Evolutionary conservation across 345 rosid genomes (phyloP), one percentile per base, ranked within the genome.

Genomic region (Salix viminalis): DNA sequence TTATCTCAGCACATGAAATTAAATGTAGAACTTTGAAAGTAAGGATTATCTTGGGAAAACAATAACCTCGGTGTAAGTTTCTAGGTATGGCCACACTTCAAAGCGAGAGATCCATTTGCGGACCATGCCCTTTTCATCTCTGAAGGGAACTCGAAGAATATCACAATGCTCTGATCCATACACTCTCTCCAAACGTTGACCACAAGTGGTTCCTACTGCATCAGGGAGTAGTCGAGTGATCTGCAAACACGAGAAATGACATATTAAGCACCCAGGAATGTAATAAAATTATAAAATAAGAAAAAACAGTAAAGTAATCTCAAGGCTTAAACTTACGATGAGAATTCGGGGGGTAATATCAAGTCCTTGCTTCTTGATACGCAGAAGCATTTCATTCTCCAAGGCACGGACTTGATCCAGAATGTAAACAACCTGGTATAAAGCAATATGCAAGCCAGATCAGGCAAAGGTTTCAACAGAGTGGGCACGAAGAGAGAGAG

Each of bases 11-110:
- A 23, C 41, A 23, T 30, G 52, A 65, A 28, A 18, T 5, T 16
- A 26, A 16, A 68, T 42, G 23, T 5, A 68, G 3, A 24, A 58
- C 28, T 58, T 23, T 37, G 42, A 19, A 32, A 68, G n/a, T 4
- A 68, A n/a, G 50, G 37, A 30, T 18, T 30, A n/a, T 50, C 50
- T 66, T 19, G 2, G 72, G 13, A 21, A 39, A 24, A 48, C 13
- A 36, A 28, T 1, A 56, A 93, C 97, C 97, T 94, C 98, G 1
- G 98, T 87, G 86, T 80, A 94, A 67, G 89, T 90, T 84, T 91
- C 97, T 74, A 94, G 86, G 75, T 94, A 94, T 24, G 98, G 98
- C 98, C 98, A 94, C 68, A 94, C 98, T 87, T 94, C 97, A 24
- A 94, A 94, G 77, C 98, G 77, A 2, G 98, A 94, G 86, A 94